Conservation (phyloP, 2,329 filamentous ascomycete species). For the Xylariaceae sp. region DNA sequence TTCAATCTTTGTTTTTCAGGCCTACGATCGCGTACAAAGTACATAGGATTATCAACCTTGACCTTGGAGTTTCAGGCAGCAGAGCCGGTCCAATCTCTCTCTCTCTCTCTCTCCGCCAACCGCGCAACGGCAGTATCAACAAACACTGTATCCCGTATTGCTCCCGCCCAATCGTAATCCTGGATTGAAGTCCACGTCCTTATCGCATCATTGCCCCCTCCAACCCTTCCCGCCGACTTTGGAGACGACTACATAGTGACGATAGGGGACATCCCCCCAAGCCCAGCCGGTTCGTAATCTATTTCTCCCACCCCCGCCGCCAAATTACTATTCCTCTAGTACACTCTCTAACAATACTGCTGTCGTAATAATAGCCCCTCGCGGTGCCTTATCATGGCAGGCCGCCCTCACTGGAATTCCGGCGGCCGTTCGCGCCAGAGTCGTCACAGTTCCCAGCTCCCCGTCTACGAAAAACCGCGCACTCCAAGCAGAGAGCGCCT, state of each 20-base stretch:
- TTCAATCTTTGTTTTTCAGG: no score
- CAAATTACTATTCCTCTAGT: background rate
- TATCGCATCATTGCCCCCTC: background rate
- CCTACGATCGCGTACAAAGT: no score
- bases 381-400: constrained; percentile 38
- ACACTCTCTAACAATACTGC: background rate
- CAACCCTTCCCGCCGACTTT: background rate
- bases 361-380: background rate
- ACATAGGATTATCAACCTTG: no score
- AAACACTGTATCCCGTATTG: no score
- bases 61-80: no score
- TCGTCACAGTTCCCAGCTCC: constrained; percentile 39
- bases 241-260: background rate
- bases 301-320: background rate
- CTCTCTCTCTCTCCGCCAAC: no score
- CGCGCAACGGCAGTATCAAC: no score
- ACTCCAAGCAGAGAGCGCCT: constrained; percentile 44
- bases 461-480: constrained; percentile 44
- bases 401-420: constrained; percentile 41
- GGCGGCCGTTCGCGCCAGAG: constrained; percentile 44
- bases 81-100: no score
- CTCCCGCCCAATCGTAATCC: background rate
- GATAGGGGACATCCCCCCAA: background rate
- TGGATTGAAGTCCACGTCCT: background rate
- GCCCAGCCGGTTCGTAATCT: constrained; percentile 7